phyloP scores from a whole-genome alignment of 1,284 basidiomycete genomes.

The Tilletia walkeri region DNA sequence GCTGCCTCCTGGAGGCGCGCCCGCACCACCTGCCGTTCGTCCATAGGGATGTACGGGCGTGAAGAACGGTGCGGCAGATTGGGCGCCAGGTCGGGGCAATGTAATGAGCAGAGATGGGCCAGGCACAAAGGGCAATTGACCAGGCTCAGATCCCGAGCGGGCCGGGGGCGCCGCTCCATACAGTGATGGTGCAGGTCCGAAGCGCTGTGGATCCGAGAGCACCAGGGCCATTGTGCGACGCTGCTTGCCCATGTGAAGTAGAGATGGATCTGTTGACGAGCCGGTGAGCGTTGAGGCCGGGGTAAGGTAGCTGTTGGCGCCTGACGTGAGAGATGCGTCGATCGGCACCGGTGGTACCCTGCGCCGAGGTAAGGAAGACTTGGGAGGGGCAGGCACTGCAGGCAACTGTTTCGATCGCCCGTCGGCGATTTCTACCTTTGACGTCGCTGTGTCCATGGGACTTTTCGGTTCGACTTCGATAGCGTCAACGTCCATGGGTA shows the following conservation, averaged over 20 bases:
- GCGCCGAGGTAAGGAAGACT: neutral
- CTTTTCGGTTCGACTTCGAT: neutral
- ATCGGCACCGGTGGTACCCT: neutral
- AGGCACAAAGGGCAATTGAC: neutral
- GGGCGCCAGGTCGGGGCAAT: neutral
- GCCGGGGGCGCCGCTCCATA: constrained; percentile 1
- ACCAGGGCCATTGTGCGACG: neutral
- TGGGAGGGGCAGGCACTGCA: neutral
- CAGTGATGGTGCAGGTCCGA: neutral
- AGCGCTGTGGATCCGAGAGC: constrained; percentile 9
- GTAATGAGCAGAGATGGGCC: constrained; percentile 9
- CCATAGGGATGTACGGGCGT: constrained; percentile 47
- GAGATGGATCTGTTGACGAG: constrained; percentile 1
- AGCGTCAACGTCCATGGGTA: neutral
- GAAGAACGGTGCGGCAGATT: constrained; percentile 34
- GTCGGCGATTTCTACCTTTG: neutral
- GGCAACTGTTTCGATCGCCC: neutral
- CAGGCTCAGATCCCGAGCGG: constrained; percentile 5
- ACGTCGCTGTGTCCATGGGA: neutral
- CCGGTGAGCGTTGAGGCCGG: neutral
- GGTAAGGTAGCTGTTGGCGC: constrained; percentile 7
- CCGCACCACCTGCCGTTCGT: constrained; percentile 34
- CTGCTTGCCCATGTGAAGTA: constrained; percentile 14
- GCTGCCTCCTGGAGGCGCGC: constrained; percentile 38
- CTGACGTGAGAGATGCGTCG: constrained; percentile 7